Percentiles rank a stretch among this genome's conserved stretches.
phyloP scores from a whole-genome alignment of 2,329 filamentous ascomycete genomes.

The Ophiocordyceps robertsii region DNA sequence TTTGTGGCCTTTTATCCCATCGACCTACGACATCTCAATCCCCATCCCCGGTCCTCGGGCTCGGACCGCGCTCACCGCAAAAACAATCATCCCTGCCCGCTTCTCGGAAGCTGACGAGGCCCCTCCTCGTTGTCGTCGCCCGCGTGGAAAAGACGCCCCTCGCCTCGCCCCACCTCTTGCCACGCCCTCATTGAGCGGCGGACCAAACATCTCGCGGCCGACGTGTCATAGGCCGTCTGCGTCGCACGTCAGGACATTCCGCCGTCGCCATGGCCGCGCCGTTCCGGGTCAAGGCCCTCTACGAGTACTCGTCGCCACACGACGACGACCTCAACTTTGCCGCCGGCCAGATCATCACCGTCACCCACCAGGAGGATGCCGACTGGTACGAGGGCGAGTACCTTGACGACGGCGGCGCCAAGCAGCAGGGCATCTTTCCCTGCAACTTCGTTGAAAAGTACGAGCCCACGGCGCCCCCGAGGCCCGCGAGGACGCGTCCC shows the following conservation, averaged over 20 bases:
- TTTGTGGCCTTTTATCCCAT: no score
- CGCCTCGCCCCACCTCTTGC: constrained; percentile 1
- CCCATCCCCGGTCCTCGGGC: no score
- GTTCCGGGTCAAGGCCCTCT: constrained; percentile 93
- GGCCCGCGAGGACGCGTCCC: constrained; percentile 60
- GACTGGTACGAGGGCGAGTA: constrained; percentile 95
- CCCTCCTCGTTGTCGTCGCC: neutral
- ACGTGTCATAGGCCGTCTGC: constrained; percentile 2
- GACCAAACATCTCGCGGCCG: constrained; percentile 1
- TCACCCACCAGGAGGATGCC: constrained; percentile 80
- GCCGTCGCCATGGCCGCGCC: constrained; percentile 51
- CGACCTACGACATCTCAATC: no score
- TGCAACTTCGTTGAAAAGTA: constrained; percentile 96
- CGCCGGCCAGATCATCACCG: constrained; percentile 79
- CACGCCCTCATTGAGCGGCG: constrained; percentile 2
- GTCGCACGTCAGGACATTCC: constrained; percentile 1
- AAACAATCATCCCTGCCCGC: constrained; percentile 3
- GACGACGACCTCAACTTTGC: constrained; percentile 89
- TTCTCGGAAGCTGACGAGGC: constrained; percentile 6
- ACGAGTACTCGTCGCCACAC: constrained; percentile 84
- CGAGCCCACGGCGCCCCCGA: constrained; percentile 79
- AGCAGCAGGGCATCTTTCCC: constrained; percentile 79
- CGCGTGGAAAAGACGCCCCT: constrained; percentile 1
- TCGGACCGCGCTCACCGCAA: neutral
- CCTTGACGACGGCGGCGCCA: constrained; percentile 57